Conservation (phyloP, 495 filamentous ascomycete genomes). For the Pseudoneurospora amorphoporcata region DNA sequence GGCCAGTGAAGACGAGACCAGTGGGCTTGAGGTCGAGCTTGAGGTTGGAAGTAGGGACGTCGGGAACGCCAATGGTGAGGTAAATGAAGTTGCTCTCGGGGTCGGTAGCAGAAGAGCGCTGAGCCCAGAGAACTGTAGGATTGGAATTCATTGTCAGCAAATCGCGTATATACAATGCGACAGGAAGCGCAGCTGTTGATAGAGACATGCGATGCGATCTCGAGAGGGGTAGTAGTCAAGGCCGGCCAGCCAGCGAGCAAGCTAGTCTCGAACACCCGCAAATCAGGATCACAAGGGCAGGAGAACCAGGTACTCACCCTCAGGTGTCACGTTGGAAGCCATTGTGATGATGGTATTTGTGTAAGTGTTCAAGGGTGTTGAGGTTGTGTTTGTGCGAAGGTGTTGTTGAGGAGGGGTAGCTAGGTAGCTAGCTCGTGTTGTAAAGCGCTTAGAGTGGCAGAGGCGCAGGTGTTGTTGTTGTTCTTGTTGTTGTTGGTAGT, state of each 20-base stretch:
- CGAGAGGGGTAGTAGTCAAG: neutral
- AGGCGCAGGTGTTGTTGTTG: neutral
- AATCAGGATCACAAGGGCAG: neutral
- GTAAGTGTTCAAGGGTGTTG: neutral
- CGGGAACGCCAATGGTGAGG: constrained; percentile 77
- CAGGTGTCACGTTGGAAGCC: constrained; percentile 20
- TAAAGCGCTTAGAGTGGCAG: constrained; percentile 1
- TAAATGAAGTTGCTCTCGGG: constrained; percentile 83
- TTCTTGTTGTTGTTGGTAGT: neutral
- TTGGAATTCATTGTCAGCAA: neutral
- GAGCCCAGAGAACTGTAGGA: constrained; percentile 81
- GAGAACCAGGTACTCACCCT: constrained; percentile 13
- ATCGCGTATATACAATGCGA: neutral
- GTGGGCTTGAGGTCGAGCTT: constrained; percentile 72
- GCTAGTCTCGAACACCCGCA: neutral
- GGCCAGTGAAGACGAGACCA: constrained; percentile 69
- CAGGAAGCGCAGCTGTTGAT: neutral
- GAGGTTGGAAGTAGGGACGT: constrained; percentile 57
- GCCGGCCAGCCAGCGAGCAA: neutral
- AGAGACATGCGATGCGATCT: neutral
- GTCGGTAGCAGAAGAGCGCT: constrained; percentile 78
- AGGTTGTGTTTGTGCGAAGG: neutral
- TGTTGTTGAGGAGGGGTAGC: constrained; percentile 18
- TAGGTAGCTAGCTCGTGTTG: neutral
- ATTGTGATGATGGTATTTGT: constrained; percentile 8